Evolutionary conservation across 1,284 basidiomycete genomes (phyloP), one percentile per base, ranked within the genome.

Genomic region (Trametes sp.): DNA sequence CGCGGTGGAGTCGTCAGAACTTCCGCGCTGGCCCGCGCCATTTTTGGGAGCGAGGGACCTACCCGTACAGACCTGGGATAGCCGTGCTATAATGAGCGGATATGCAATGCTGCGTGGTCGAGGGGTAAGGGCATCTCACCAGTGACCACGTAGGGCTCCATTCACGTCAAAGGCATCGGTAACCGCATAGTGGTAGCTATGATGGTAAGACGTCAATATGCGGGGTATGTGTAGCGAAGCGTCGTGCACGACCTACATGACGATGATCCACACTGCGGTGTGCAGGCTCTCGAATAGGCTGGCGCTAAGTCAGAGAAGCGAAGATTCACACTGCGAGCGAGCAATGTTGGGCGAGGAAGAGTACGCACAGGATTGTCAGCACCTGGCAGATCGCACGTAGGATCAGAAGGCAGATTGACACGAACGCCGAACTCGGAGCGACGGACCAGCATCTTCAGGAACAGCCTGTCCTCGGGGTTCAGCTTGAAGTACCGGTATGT

Each of bases 131-230:
- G 24, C 4, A 6, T 29, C 45, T 38, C 35, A 57, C 56, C 56
- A 57, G 23, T 57, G 56, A 23, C 19, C 9, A 5, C 11, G 26
- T 11, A 51, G 48, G 4, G 26, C 31, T 3, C 26, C 48, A 2
- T 36, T 31, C 10, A 57, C 6, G 29, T 57, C 29, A 52, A 57
- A 64, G 19, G 35, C 46, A n/a, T 53, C 56, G 11, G 35, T 46
- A 29, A 64, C 24, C 4, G 53, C 13, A 10, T 64, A 64, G 13
- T 54, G 54, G 28, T 61, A 64, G 36, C 55, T 55, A 10, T 21
- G 19, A 9, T 1, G 29, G 23, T 4, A 28, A 19, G 13, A 19
- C n/a, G n/a, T 29, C 8, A 5, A 5, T 28, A 48, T 28, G 19
- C 19, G 16, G 8, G 8, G 8, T 11, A 42, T 8, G 19, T n/a